Evolutionary conservation across 495 filamentous ascomycete genomes (phyloP).

Genomic region (Cairneyella variabilis): DNA sequence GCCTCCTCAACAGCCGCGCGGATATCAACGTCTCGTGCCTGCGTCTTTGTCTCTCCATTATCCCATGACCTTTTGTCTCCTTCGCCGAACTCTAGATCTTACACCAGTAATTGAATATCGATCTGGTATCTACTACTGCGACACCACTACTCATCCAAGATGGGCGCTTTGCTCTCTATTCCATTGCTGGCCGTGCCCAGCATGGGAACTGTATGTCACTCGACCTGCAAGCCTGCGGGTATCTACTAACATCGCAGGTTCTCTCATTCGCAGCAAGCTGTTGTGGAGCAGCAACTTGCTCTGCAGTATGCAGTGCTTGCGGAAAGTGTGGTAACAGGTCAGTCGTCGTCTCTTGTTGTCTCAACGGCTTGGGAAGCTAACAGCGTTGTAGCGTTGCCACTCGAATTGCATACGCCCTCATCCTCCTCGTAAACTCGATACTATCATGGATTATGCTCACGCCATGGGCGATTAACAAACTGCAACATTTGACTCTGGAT

Average conservation of each 20-base stretch:
- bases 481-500: constrained; percentile 85
- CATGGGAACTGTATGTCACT: constrained; percentile 68
- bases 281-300: constrained; percentile 93
- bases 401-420: constrained; percentile 93
- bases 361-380: neutral
- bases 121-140: neutral
- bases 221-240: constrained; percentile 2
- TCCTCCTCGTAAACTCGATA: constrained; percentile 94
- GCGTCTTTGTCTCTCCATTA: too few relatives aligned
- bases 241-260: constrained; percentile 50
- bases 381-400: constrained; percentile 92
- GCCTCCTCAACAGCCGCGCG: too few relatives aligned
- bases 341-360: constrained; percentile 8
- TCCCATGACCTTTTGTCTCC: too few relatives aligned
- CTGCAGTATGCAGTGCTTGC: constrained; percentile 87
- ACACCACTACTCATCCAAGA: constrained; percentile 33
- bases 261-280: constrained; percentile 76
- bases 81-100: too few relatives aligned
- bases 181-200: constrained; percentile 86
- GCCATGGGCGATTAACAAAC: constrained; percentile 94
- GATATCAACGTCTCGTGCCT: too few relatives aligned
- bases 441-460: constrained; percentile 99
- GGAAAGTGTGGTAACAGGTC: constrained; percentile 97
- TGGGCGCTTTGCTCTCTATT: constrained; percentile 90
- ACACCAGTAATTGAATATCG: neutral